phyloP scores from a whole-genome alignment of 495 filamentous ascomycete genomes.

The Aspergillus conjunctus region DNA sequence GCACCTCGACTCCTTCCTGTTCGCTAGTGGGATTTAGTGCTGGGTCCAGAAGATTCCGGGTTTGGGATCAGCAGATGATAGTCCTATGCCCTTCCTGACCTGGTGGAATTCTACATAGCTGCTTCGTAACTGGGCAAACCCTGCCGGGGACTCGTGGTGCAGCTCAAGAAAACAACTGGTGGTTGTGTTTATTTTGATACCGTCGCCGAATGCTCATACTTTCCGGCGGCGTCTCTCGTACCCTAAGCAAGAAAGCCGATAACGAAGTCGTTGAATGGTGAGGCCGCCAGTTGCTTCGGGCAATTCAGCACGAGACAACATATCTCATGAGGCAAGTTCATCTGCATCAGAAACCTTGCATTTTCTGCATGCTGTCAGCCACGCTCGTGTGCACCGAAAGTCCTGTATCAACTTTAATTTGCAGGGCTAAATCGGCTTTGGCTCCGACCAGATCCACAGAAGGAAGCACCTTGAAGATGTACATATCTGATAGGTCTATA shows the following conservation, averaged over 20 bases:
- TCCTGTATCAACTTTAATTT: neutral
- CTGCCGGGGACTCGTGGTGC: neutral
- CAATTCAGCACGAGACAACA: too few species aligned
- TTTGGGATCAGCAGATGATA: conserved; percentile 19
- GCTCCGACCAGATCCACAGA: too few species aligned
- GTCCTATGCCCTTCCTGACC: conserved; percentile 21
- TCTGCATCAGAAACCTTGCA: too few species aligned
- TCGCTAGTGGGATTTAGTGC: neutral
- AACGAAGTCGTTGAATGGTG: neutral
- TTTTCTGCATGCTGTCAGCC: too few species aligned
- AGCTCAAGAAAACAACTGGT: neutral
- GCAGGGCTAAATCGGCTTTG: too few species aligned
- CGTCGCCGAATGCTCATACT: too few species aligned
- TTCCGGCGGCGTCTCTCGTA: too few species aligned
- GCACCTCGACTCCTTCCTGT: conserved; percentile 2
- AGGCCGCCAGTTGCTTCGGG: too few species aligned
- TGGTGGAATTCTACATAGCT: conserved; percentile 27
- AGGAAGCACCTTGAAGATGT: too few species aligned
- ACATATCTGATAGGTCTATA: neutral
- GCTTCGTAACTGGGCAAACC: conserved; percentile 9
- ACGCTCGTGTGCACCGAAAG: too few species aligned
- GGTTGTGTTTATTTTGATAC: neutral
- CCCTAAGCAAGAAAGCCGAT: neutral
- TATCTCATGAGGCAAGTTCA: too few species aligned
- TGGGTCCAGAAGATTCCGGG: conserved; percentile 7